A percentile compares a stretch with the other conserved stretches of the same genome.
Evolutionary conservation across 2,329 filamentous ascomycete species (phyloP).

Genomic region (Rugonectria rugulosa): DNA sequence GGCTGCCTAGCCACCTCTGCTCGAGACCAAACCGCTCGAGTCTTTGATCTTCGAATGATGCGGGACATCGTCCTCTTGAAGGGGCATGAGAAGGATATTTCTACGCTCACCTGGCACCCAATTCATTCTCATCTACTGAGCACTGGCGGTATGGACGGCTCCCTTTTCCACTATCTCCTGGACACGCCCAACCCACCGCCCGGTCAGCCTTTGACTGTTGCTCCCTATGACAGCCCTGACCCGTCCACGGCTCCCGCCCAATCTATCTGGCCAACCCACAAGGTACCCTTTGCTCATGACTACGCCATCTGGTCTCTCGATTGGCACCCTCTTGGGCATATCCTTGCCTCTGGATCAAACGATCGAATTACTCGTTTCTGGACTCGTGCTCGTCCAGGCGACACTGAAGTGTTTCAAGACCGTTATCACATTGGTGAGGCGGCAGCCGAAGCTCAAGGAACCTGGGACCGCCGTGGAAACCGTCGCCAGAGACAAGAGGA

Average conservation of each 20-base stretch:
- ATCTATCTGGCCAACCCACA: constrained; percentile 91
- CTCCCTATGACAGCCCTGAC: constrained; percentile 86
- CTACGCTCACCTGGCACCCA: constrained; percentile 91
- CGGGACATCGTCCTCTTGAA: constrained; percentile 92
- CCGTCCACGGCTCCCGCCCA: constrained; percentile 82
- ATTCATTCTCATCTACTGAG: constrained; percentile 88
- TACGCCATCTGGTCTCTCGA: constrained; percentile 97
- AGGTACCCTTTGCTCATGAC: constrained; percentile 86
- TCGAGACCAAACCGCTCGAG: constrained; percentile 87
- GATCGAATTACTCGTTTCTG: constrained; percentile 97
- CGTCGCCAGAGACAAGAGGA: constrained; percentile 85
- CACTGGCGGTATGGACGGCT: constrained; percentile 89
- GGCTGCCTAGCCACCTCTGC: constrained; percentile 90
- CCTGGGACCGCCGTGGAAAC: constrained; percentile 83
- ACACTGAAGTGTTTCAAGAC: constrained; percentile 85
- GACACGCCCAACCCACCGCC: constrained; percentile 89
- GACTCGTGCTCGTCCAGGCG: constrained; percentile 89
- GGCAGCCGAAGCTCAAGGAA: constrained; percentile 93
- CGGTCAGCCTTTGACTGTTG: constrained; percentile 74
- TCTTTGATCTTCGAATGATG: constrained; percentile 98
- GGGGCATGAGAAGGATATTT: constrained; percentile 96
- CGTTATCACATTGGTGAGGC: constrained; percentile 95
- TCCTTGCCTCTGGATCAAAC: constrained; percentile 94
- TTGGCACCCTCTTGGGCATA: constrained; percentile 96
- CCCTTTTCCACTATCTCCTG: constrained; percentile 92